Evolutionary conservation across 148 eudicot species (phyloP).

Genomic region (Linanthus parryae): DNA sequence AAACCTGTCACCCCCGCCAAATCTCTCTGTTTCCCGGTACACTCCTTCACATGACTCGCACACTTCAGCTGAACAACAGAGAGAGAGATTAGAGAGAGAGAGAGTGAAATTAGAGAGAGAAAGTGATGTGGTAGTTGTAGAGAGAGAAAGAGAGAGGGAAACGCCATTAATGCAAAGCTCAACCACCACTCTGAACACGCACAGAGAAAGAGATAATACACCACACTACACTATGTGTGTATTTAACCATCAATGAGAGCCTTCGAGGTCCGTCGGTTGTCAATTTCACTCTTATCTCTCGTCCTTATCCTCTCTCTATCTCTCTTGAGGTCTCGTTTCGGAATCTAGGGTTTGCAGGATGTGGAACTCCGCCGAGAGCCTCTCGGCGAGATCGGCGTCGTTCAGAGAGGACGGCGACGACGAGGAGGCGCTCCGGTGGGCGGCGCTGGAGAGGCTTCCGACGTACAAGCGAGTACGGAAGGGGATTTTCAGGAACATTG

Average conservation of each 20-base stretch:
- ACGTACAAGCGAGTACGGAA: constrained; percentile 66
- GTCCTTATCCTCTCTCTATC: not conserved
- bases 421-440: constrained; percentile 91
- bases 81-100: no score
- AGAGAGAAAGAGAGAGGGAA: not conserved
- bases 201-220: not conserved
- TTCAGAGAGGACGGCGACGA: constrained; percentile 55
- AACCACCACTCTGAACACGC: constrained; percentile 9
- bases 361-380: constrained; percentile 80
- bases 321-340: not conserved
- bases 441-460: constrained; percentile 87
- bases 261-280: not conserved
- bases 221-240: no score
- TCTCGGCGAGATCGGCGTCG: constrained; percentile 61
- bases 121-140: not conserved
- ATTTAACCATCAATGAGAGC: not conserved
- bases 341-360: constrained; percentile 20
- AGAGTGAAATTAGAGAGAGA: no score
- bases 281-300: not conserved
- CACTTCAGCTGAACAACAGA: no score
- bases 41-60: no score
- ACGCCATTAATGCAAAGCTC: constrained; percentile 22
- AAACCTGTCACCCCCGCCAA: no score
- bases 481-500: constrained; percentile 52
- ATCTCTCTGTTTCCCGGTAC: no score